phyloP scores from a whole-genome alignment of 2,329 filamentous ascomycete species.

The Celoporthe dispersa region DNA sequence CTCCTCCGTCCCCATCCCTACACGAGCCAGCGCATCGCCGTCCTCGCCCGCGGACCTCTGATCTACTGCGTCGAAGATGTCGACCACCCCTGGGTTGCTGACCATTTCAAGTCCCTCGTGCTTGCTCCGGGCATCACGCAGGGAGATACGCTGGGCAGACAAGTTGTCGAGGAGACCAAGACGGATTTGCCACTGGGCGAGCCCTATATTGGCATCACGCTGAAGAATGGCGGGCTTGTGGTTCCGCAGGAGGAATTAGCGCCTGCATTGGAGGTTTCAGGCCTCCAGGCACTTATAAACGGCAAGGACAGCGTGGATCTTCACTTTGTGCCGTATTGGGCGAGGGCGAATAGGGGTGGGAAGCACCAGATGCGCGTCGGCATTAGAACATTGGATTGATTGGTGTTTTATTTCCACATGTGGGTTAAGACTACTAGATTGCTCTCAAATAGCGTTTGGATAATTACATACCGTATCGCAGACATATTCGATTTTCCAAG shows the following conservation, averaged over 20 bases:
- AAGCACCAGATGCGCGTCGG: slow-evolving; percentile 26
- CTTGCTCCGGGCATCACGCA: slow-evolving; percentile 32
- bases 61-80: slow-evolving; percentile 64
- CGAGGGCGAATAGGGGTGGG: slow-evolving; percentile 54
- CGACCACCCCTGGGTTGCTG: slow-evolving; percentile 58
- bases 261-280: slow-evolving; percentile 32
- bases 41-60: slow-evolving; percentile 59
- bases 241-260: slow-evolving; percentile 3
- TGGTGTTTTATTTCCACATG: not conserved
- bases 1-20: slow-evolving; percentile 58
- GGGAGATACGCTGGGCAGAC: slow-evolving; percentile 24
- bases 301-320: slow-evolving; percentile 38
- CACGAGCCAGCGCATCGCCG: slow-evolving; percentile 56
- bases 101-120: slow-evolving; percentile 56
- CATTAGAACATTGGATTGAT: slow-evolving; percentile 23
- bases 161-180: slow-evolving; percentile 22
- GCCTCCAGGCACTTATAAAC: slow-evolving; percentile 29
- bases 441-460: not conserved
- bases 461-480: not conserved
- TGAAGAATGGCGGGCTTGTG: slow-evolving; percentile 16
- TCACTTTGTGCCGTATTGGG: slow-evolving; percentile 58
- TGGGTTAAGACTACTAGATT: not conserved
- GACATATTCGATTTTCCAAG: too few species aligned
- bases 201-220: slow-evolving; percentile 27
- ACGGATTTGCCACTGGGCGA: slow-evolving; percentile 35